phyloP scores from a whole-genome alignment of 2,329 filamentous ascomycete genomes.

The Ustulina deusta region DNA sequence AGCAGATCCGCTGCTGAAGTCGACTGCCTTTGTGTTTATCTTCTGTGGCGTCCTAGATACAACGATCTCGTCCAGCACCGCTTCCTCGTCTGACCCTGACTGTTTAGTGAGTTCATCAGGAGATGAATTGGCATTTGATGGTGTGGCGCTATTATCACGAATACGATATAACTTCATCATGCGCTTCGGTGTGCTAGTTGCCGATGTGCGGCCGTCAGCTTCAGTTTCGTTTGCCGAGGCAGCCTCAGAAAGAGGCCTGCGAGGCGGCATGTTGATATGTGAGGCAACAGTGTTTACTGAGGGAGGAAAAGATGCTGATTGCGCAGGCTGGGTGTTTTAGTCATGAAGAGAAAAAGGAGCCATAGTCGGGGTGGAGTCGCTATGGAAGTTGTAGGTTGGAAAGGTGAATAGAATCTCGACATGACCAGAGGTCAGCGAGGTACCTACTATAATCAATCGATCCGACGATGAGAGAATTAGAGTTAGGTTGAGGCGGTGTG shows the following conservation, averaged over 20 bases:
- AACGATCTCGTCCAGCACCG: slow-evolving; percentile 22
- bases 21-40: neutral
- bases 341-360: neutral
- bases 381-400: neutral
- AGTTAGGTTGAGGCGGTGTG: neutral
- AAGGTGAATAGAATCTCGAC: neutral
- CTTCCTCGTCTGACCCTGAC: slow-evolving; percentile 5
- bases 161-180: slow-evolving; percentile 1
- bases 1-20: neutral
- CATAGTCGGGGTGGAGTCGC: neutral
- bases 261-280: slow-evolving; percentile 38
- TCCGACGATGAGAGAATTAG: neutral
- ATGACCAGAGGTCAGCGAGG: neutral
- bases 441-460: slow-evolving; percentile 4
- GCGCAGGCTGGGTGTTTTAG: neutral
- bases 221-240: neutral
- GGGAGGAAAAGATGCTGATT: neutral
- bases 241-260: slow-evolving; percentile 27
- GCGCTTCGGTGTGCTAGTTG: slow-evolving; percentile 22
- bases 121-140: slow-evolving; percentile 1
- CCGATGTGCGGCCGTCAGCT: neutral
- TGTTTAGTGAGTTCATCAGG: slow-evolving; percentile 32
- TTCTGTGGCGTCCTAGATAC: slow-evolving; percentile 8
- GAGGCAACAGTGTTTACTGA: neutral
- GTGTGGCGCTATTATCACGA: slow-evolving; percentile 1